A percentile compares a stretch with the other conserved stretches of the same genome.
Evolutionary conservation across 1,139 yeast species (phyloP).

Genomic region (Scheffersomyces segobiensis): DNA sequence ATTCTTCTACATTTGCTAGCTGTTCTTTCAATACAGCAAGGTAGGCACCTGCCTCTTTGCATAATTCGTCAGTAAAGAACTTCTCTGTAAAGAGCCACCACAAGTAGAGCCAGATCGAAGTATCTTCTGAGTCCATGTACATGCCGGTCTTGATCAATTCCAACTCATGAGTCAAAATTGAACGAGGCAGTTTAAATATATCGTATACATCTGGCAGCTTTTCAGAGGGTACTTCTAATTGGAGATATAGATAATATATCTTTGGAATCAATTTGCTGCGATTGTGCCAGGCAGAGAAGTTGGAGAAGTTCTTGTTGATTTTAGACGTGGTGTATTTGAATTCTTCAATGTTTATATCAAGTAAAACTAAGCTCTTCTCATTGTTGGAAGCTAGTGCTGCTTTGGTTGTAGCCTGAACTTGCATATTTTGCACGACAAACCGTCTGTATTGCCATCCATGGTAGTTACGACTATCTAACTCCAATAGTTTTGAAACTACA

Average conservation of each 20-base stretch:
- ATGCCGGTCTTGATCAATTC: slow-evolving; percentile 77
- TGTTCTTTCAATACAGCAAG: slow-evolving; percentile 40
- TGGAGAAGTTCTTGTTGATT: slow-evolving; percentile 82
- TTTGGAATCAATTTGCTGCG: slow-evolving; percentile 68
- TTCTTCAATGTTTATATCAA: slow-evolving; percentile 48
- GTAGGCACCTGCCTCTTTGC: slow-evolving; percentile 18
- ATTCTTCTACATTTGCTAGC: slow-evolving; percentile 43
- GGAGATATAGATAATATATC: slow-evolving; percentile 30
- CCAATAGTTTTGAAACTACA: slow-evolving; percentile 67
- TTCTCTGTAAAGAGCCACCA: slow-evolving; percentile 74
- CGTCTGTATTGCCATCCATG: slow-evolving; percentile 98
- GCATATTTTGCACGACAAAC: slow-evolving; percentile 58
- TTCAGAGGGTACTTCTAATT: slow-evolving; percentile 3
- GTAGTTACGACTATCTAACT: slow-evolving; percentile 76
- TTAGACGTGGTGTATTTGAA: slow-evolving; percentile 75
- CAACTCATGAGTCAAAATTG: slow-evolving; percentile 58
- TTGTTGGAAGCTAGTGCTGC: slow-evolving; percentile 3
- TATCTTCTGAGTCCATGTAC: slow-evolving; percentile 92
- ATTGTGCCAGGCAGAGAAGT: slow-evolving; percentile 96
- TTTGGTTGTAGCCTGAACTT: slow-evolving; percentile 21
- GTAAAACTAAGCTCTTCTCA: slow-evolving; percentile 13
- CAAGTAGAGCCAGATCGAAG: slow-evolving; percentile 87
- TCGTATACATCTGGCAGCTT: slow-evolving; percentile 14
- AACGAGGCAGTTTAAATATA: slow-evolving; percentile 24
- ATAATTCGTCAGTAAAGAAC: slow-evolving; percentile 37